phyloP scores from a whole-genome alignment of 2,329 filamentous ascomycete genomes.

The Exophiala sp. region DNA sequence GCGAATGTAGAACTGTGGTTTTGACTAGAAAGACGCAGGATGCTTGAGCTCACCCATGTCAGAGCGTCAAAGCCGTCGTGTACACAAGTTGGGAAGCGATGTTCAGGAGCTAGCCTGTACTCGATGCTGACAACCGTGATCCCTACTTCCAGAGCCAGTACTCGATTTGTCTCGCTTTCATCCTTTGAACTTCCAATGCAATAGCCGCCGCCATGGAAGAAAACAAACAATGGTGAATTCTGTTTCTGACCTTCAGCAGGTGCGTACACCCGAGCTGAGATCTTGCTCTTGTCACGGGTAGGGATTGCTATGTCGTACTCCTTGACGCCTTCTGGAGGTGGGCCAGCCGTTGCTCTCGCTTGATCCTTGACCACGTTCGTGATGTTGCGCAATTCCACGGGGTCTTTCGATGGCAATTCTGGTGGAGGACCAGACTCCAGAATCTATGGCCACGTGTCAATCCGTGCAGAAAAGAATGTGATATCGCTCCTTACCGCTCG shows the following conservation, averaged over 20 bases:
- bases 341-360: no score
- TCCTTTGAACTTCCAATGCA: constrained; percentile 22
- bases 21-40: no score
- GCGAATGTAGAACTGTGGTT: no score
- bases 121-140: constrained; percentile 6
- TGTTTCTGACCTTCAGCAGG: not conserved
- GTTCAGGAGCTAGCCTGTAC: constrained; percentile 23
- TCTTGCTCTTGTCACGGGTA: constrained; percentile 20
- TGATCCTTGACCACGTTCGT: no score
- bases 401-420: no score
- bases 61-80: constrained; percentile 23
- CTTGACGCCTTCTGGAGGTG: constrained; percentile 10
- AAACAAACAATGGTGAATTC: constrained; percentile 18
- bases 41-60: no score
- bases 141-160: constrained; percentile 15
- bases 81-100: constrained; percentile 28
- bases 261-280: constrained; percentile 22
- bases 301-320: constrained; percentile 19
- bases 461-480: no score
- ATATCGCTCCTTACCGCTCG: no score
- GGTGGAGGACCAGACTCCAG: no score
- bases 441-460: no score
- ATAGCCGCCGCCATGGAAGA: constrained; percentile 29
- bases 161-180: constrained; percentile 14
- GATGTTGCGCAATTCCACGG: no score